Evolutionary conservation across 495 filamentous ascomycete genomes (phyloP).

Genomic region (Penicillium parvum): DNA sequence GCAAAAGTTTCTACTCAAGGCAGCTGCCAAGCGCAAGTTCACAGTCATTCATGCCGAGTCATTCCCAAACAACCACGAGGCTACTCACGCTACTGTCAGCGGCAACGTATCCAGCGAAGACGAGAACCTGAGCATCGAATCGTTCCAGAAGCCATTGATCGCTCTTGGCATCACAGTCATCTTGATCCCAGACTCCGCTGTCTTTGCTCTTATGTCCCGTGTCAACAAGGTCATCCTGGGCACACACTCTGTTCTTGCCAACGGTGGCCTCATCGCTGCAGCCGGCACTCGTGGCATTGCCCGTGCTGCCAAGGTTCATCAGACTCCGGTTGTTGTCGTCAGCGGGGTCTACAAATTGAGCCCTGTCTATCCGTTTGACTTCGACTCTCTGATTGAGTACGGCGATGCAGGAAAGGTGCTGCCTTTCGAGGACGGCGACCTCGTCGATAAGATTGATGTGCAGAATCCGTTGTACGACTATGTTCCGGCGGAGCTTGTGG

Average conservation of each 20-base stretch:
- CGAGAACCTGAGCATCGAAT: conserved; percentile 46
- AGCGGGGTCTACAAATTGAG: conserved; percentile 87
- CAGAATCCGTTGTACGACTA: conserved; percentile 81
- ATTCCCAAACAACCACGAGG: conserved; percentile 63
- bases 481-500: conserved; percentile 73
- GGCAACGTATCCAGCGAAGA: conserved; percentile 43
- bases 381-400: conserved; percentile 72
- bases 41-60: conserved; percentile 77
- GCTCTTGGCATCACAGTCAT: conserved; percentile 74
- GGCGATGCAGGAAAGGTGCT: conserved; percentile 73
- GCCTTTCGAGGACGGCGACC: conserved; percentile 64
- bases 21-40: conserved; percentile 79
- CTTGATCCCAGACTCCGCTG: conserved; percentile 73
- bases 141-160: conserved; percentile 71
- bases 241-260: conserved; percentile 79
- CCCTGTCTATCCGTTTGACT: conserved; percentile 78
- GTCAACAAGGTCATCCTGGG: conserved; percentile 92
- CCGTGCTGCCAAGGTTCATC: conserved; percentile 72
- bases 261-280: conserved; percentile 77
- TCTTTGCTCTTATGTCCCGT: conserved; percentile 87
- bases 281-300: conserved; percentile 75
- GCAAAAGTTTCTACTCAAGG: conserved; percentile 79
- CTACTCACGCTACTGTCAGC: conserved; percentile 54
- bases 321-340: conserved; percentile 77
- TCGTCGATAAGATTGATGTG: conserved; percentile 72